Conservation (phyloP, 2,329 filamentous ascomycete species). For the Corinectria fuckeliana region DNA sequence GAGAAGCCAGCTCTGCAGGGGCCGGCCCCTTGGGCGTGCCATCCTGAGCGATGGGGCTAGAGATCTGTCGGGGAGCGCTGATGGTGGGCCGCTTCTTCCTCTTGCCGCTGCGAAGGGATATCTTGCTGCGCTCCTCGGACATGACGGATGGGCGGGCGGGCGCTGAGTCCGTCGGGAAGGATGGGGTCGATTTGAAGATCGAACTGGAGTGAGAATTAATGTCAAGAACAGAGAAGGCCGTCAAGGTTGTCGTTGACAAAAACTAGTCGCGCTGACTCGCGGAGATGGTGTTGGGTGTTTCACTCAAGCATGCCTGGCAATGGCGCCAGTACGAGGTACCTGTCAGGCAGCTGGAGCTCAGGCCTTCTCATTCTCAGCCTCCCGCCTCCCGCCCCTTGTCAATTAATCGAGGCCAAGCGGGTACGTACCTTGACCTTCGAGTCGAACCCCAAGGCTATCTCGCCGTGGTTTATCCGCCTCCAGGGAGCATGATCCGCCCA, state of each 20-base stretch:
- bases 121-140: slow-evolving; percentile 68
- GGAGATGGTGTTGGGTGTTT: slow-evolving; percentile 15
- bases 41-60: slow-evolving; percentile 63
- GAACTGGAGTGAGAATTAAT: background rate
- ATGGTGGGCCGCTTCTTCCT: slow-evolving; percentile 67
- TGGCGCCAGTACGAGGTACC: slow-evolving; percentile 21
- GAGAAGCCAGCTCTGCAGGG: slow-evolving; percentile 40
- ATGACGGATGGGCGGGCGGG: slow-evolving; percentile 48
- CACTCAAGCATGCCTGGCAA: slow-evolving; percentile 20
- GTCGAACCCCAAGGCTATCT: slow-evolving; percentile 22
- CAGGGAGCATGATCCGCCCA: slow-evolving; percentile 16
- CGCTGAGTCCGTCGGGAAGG: background rate
- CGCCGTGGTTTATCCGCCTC: slow-evolving; percentile 22
- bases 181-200: background rate
- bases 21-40: slow-evolving; percentile 42
- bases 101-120: slow-evolving; percentile 69
- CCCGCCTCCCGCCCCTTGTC: slow-evolving; percentile 17
- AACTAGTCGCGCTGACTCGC: background rate
- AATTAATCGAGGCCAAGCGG: slow-evolving; percentile 22
- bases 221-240: background rate
- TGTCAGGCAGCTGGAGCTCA: slow-evolving; percentile 8
- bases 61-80: slow-evolving; percentile 69
- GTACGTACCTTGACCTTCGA: slow-evolving; percentile 34
- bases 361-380: slow-evolving; percentile 3
- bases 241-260: slow-evolving; percentile 9